A percentile compares a stretch with the other conserved stretches of the same genome.
Conservation (phyloP, 2,329 filamentous ascomycete genomes). For the Alternaria arbusti region DNA sequence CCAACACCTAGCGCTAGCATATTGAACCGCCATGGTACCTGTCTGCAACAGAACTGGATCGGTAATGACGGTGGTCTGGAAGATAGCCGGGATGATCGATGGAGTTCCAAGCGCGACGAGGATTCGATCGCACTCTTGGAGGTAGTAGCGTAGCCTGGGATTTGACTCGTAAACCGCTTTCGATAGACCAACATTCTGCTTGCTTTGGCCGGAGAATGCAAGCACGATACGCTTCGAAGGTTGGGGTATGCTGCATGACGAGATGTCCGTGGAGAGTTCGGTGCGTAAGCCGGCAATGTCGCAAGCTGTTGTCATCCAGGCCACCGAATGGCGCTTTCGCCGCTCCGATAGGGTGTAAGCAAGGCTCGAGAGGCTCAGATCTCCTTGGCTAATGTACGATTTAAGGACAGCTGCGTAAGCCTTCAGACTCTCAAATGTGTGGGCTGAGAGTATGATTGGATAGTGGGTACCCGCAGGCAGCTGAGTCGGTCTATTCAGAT, state of each 20-base stretch:
- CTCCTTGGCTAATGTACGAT: background rate
- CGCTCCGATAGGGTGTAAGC: constrained; percentile 9
- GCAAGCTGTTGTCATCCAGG: constrained; percentile 5
- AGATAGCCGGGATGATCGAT: constrained; percentile 18
- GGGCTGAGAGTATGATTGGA: constrained; percentile 5
- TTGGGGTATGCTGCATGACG: background rate
- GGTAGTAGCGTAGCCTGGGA: constrained; percentile 6
- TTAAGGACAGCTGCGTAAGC: background rate
- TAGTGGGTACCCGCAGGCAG: background rate
- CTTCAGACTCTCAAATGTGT: constrained; percentile 5
- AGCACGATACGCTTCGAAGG: constrained; percentile 3
- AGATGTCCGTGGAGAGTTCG: background rate
- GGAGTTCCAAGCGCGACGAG: constrained; percentile 8
- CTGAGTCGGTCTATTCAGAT: background rate
- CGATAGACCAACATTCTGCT: constrained; percentile 4
- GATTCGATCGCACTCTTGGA: constrained; percentile 20
- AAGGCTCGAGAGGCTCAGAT: constrained; percentile 1
- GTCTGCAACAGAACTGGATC: constrained; percentile 21
- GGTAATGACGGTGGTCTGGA: constrained; percentile 1
- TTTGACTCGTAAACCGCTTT: constrained; percentile 1
- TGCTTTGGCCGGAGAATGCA: constrained; percentile 9
- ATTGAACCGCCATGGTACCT: constrained; percentile 26
- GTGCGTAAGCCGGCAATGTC: background rate
- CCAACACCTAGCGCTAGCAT: constrained; percentile 27
- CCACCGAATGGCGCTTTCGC: constrained; percentile 6